phyloP scores from a whole-genome alignment of 176 grass and related monocot genomes.

The Musa beccarii region DNA sequence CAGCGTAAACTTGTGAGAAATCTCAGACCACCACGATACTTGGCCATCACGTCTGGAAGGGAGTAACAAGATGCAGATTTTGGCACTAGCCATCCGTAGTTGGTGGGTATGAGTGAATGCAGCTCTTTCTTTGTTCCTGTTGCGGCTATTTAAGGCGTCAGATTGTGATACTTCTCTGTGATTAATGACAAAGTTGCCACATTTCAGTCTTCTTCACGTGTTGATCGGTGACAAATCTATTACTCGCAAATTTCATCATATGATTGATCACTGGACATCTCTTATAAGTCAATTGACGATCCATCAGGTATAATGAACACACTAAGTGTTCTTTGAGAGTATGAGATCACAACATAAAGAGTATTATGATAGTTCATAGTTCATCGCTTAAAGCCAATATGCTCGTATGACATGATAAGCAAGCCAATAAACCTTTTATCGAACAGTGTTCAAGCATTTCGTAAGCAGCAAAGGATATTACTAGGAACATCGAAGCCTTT shows the following conservation, averaged over 20 bases:
- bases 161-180: background rate
- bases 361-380: background rate
- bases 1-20: background rate
- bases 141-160: background rate
- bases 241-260: background rate
- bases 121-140: background rate
- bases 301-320: background rate
- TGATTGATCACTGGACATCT: background rate
- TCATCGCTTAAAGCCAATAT: background rate
- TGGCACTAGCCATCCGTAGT: background rate
- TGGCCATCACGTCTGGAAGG: background rate
- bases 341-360: background rate
- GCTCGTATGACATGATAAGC: background rate
- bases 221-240: background rate
- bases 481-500: background rate
- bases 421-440: background rate
- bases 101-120: background rate
- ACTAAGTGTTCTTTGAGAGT: background rate
- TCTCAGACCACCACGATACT: background rate
- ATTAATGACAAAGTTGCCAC: background rate
- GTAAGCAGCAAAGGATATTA: no score
- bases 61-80: background rate
- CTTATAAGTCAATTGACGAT: background rate
- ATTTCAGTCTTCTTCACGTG: background rate
- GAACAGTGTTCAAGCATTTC: background rate